Evolutionary conservation across 2,329 filamentous ascomycete species (phyloP), one percentile per base, ranked within the genome.

Genomic region (Tolypocladium guangdongense): DNA sequence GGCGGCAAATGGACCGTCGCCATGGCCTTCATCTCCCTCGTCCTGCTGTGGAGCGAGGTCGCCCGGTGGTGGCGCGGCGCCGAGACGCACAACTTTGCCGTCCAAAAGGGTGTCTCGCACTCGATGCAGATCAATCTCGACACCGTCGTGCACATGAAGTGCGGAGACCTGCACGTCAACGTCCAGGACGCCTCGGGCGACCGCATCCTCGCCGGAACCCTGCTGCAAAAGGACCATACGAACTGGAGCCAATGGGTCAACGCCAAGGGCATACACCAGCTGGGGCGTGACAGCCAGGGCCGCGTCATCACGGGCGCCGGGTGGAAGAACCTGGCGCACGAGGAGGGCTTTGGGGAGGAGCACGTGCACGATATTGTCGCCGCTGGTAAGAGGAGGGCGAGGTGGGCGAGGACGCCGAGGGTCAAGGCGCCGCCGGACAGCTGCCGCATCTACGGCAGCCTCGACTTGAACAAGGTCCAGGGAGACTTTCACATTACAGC

Each of bases 401-500:
- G 84, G 66, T 86, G 83, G 73, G 78, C 80, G 37, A 91, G 87
- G 78, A 93, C 90, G 2, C 91, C 90, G 2, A 78, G 74, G 55
- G 64, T 93, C 20, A 78, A 77, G 66, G 72, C 74, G 4, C 61
- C 64, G 24, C 70, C 78, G 18, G 88, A 96, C 68, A 87, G 87
- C 57, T 99, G 93, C 69, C 83, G 93, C 49, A 83, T 99, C 58
- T 99, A 83, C 68, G 93, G 93, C 36, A 95, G 83, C 63, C 70
- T 99, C 68, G 87, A 95, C 60, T 80, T 95, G 60, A 99, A 99
- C 71, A 95, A 95, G 73, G 93, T 99, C 46, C 92, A 96, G 71
- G 93, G 92, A 4, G 92, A 99, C 69, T 97, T 99, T 66, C 93
- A 99, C 68, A 93, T 99, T 64, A 99, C 93, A 2, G 93, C 93